These are phyloP conservation scores for Pleurotus platypus DNA, from an alignment of 768 basidiomycete species.

Conservation along the genomic window DNA sequence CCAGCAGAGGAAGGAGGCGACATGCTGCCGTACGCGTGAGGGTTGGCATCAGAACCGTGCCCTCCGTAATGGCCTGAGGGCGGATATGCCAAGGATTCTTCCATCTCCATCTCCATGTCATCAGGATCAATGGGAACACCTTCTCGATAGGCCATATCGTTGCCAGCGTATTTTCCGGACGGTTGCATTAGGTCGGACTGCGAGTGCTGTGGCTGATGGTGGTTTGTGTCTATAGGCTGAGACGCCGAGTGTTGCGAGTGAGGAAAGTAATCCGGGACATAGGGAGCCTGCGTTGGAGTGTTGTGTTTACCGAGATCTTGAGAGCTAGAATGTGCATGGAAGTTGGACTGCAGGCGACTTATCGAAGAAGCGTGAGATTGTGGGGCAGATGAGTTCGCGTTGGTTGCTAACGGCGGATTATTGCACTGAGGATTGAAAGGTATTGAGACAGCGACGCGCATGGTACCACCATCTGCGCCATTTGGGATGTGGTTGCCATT, in stretches of 20 bases:
- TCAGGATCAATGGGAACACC: slow-evolving; percentile 62
- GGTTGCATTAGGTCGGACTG: slow-evolving; percentile 20
- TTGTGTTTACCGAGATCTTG: slow-evolving; percentile 13
- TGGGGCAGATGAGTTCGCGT: slow-evolving; percentile 20
- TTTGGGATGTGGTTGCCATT: background rate
- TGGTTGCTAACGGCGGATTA: slow-evolving; percentile 21
- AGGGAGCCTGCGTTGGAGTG: background rate
- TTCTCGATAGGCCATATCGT: slow-evolving; percentile 8
- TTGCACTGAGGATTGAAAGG: slow-evolving; percentile 42
- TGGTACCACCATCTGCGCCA: background rate
- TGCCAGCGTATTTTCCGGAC: background rate
- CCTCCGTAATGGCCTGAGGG: background rate
- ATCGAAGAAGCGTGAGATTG: background rate
- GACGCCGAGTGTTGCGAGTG: slow-evolving; percentile 8
- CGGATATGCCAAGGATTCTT: slow-evolving; percentile 33
- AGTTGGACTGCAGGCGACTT: slow-evolving; percentile 4
- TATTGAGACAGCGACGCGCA: slow-evolving; percentile 35
- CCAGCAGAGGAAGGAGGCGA: slow-evolving; percentile 2
- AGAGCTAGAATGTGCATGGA: slow-evolving; percentile 22
- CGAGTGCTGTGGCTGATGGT: slow-evolving; percentile 19
- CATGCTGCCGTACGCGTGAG: slow-evolving; percentile 1
- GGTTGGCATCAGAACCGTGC: slow-evolving; percentile 6
- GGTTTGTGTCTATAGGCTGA: slow-evolving; percentile 15
- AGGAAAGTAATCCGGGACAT: slow-evolving; percentile 7
- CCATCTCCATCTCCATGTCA: slow-evolving; percentile 81